Evolutionary conservation across 2,329 filamentous ascomycete species (phyloP), one percentile per base, ranked within the genome.

Genomic region (Ophiostoma himal-ulmi): DNA sequence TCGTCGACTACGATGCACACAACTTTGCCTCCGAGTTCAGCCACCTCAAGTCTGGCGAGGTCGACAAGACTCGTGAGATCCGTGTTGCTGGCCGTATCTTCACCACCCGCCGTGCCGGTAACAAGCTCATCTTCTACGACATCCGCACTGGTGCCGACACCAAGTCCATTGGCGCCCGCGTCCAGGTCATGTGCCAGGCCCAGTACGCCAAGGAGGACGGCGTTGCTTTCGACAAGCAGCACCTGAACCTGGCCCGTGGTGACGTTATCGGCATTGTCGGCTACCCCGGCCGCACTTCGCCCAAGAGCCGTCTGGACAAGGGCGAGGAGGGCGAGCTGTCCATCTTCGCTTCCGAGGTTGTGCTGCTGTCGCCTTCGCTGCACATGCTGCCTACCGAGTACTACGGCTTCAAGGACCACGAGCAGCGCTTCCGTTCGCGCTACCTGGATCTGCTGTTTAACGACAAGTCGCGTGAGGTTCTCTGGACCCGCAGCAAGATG

Each of bases 391-490:
- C 95, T 70, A 90, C 91, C 73, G 93, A 95, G 80, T 90, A 94
- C 82, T 97, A 93, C 79, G 94, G 94, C 73, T 93, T 98, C 84
- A 94, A 96, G 85, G 94, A 98, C 79, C 88, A 93, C 78, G 95
- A 99, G 81, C 91, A 94, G 81, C 89, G 95, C 72, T 94, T 93
- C 86, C 91, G 96, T 76, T 92, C 97, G 83, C 88, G 94, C 72
- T 96, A 97, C 80, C 88, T 99, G 69, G 95, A 99, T 80, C 84
- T 99, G 76, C 95, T 99, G 81, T 96, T 98, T 90, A 97, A 99
- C 82, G 91, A 96, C 77, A 85, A 85, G 73, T 92, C 91, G 65
- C 88, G 93, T 70, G 87, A 96, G 72, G 91, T 94, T 71, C 91
- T 98, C 80, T 85, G 93, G 76, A 93, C 91, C 54, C 88, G 95